Conservation (phyloP, 768 basidiomycete genomes). For the Suillus americanus region DNA sequence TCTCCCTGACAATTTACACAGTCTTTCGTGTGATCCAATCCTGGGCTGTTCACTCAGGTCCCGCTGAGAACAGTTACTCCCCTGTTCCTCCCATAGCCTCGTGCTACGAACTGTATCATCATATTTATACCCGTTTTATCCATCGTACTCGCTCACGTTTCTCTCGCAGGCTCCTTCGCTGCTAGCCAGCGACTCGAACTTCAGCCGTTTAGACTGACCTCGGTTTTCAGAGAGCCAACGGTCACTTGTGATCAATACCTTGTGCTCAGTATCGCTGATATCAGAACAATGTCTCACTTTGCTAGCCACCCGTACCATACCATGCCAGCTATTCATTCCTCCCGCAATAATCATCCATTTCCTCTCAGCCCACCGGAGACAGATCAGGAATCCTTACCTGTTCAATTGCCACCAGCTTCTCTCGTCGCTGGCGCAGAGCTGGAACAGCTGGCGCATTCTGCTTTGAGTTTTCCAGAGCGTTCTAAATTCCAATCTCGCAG, state of each 20-base stretch:
- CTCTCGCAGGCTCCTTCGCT: not conserved
- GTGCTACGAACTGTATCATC: conserved; percentile 1
- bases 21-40: conserved; percentile 22
- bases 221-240: not conserved
- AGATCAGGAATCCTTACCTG: conserved; percentile 13
- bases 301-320: conserved; percentile 44
- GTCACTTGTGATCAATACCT: not conserved
- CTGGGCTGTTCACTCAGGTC: conserved; percentile 8
- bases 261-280: not conserved
- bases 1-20: conserved; percentile 32
- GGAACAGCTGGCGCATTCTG: conserved; percentile 9
- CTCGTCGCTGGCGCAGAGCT: conserved; percentile 11
- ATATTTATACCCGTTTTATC: conserved; percentile 13
- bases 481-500: conserved; percentile 37
- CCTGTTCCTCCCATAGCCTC: conserved; percentile 20
- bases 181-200: conserved; percentile 8
- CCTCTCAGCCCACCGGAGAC: conserved; percentile 46
- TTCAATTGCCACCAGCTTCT: not conserved
- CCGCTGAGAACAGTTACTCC: conserved; percentile 14
- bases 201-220: not conserved
- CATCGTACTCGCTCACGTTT: not conserved
- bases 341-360: conserved; percentile 21
- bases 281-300: conserved; percentile 41
- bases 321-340: conserved; percentile 35
- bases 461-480: conserved; percentile 11